These are phyloP conservation scores for Cutaneotrichosporon sp. DNA, from an alignment of 1,284 basidiomycete species.

Conservation along the genomic window DNA sequence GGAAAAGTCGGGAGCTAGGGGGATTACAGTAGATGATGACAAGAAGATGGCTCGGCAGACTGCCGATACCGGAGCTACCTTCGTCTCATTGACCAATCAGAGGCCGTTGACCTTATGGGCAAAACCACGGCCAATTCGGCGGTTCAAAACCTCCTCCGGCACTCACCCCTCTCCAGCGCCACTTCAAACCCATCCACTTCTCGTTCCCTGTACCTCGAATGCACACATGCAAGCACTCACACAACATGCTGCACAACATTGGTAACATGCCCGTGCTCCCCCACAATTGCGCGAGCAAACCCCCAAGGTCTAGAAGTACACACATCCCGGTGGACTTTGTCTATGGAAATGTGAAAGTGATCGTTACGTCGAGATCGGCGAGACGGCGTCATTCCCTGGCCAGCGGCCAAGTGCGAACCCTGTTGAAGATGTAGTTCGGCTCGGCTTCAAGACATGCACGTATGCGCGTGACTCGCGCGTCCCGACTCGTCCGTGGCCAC, in stretches of 20 bases:
- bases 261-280: slow-evolving; percentile 13
- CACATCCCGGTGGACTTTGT: slow-evolving; percentile 21
- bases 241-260: slow-evolving; percentile 7
- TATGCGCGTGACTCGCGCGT: neutral
- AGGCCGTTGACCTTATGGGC: neutral
- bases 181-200: neutral
- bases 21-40: too few relatives aligned
- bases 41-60: neutral
- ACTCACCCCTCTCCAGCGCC: neutral
- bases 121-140: neutral
- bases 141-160: neutral
- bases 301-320: slow-evolving; percentile 23
- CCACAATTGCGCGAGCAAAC: neutral
- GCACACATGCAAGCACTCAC: too few relatives aligned
- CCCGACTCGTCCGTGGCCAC: neutral
- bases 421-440: slow-evolving; percentile 1
- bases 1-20: too few relatives aligned
- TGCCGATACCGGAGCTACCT: neutral
- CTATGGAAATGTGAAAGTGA: slow-evolving; percentile 5
- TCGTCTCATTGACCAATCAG: neutral
- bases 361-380: neutral
- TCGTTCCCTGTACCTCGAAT: too few relatives aligned
- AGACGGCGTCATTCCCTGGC: neutral
- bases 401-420: neutral
- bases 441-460: neutral